These are phyloP conservation scores for Gamsiella multidivaricata DNA, from an alignment of 192 early-diverging fungal species.

Conservation along the genomic window DNA sequence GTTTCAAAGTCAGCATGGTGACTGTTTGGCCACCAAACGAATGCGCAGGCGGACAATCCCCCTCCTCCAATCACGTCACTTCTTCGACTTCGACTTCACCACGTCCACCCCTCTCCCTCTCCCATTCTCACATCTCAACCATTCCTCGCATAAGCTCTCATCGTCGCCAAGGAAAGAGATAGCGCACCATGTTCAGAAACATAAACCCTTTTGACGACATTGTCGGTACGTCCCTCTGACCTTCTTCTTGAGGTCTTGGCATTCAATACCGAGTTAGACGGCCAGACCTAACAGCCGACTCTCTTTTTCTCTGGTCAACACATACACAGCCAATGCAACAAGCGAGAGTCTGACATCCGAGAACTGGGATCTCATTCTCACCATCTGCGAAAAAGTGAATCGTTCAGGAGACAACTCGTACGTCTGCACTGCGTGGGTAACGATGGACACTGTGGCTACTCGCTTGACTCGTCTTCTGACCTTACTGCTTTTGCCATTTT, in stretches of 20 bases:
- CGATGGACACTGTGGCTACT: neutral
- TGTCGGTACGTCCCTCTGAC: constrained; percentile 52
- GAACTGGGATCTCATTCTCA: constrained; percentile 89
- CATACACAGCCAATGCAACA: constrained; percentile 80
- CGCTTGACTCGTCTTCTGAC: neutral
- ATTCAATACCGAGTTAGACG: neutral
- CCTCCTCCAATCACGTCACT: no score
- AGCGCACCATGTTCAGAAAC: constrained; percentile 56
- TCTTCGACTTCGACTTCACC: no score
- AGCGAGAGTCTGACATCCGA: constrained; percentile 92
- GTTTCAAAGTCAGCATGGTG: no score
- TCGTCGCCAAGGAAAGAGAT: neutral
- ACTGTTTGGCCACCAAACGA: no score
- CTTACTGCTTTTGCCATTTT: neutral
- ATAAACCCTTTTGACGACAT: constrained; percentile 65
- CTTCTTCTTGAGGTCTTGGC: neutral
- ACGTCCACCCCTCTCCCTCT: no score
- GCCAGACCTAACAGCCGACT: neutral
- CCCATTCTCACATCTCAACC: neutral
- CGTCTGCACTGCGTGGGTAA: neutral
- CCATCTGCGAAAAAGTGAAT: constrained; percentile 76
- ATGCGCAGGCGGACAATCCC: no score
- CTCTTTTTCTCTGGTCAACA: neutral
- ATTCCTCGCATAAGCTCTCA: no score
- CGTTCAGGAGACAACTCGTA: constrained; percentile 62